Percentiles rank a stretch among this genome's conserved stretches.
These are phyloP conservation scores for Schizonepeta tenuifolia DNA, from an alignment of 257 asterid species.

Conservation along the genomic window DNA sequence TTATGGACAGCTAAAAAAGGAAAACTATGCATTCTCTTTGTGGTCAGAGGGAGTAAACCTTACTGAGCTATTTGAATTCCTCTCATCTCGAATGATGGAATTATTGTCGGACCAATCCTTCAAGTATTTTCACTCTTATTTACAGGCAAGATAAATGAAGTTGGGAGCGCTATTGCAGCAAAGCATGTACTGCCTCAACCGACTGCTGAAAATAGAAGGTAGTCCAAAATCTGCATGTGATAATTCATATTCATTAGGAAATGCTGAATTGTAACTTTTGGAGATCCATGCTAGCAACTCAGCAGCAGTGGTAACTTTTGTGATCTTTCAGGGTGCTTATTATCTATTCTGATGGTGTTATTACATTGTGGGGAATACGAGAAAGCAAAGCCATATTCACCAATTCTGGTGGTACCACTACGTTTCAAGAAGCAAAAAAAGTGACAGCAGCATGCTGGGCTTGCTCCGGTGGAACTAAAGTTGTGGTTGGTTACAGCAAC, in stretches of 20 bases:
- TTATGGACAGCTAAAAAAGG: no score
- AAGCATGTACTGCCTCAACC: slow-evolving; percentile 77
- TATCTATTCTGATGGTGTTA: slow-evolving; percentile 66
- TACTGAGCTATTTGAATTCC: not conserved
- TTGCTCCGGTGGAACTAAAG: slow-evolving; percentile 80
- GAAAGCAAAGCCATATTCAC: slow-evolving; percentile 66
- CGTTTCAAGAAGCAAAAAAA: slow-evolving; percentile 71
- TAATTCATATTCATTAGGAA: not conserved
- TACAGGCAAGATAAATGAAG: slow-evolving; percentile 62
- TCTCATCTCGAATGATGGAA: no score
- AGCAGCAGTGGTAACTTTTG: not conserved
- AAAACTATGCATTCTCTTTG: no score
- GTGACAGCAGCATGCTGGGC: slow-evolving; percentile 94
- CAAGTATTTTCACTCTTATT: not conserved
- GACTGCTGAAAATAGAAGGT: slow-evolving; percentile 82
- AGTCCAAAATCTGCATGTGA: slow-evolving; percentile 23
- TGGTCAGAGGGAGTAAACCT: no score
- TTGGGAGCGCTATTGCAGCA: slow-evolving; percentile 51
- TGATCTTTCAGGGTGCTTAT: slow-evolving; percentile 63
- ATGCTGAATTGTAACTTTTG: not conserved
- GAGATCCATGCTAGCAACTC: not conserved
- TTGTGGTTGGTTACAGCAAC: slow-evolving; percentile 79
- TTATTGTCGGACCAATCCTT: not conserved
- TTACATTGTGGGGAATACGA: slow-evolving; percentile 74
- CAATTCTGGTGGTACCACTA: slow-evolving; percentile 47